Evolutionary conservation across 352 stramenopile species (phyloP).

Genomic region (Globisporangium sylvaticum): DNA sequence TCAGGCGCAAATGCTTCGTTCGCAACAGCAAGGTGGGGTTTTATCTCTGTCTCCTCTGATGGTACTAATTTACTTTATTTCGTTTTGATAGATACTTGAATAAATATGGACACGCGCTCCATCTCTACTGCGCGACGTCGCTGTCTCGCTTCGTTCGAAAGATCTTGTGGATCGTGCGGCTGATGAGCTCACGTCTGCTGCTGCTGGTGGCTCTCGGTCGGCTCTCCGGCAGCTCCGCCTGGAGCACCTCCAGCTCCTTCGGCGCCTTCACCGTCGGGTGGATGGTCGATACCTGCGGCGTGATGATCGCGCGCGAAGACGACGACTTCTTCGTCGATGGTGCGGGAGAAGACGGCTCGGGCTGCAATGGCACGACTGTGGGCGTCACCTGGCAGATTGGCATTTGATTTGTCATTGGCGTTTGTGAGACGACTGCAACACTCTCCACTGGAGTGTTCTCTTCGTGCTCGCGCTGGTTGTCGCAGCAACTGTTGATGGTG

Average conservation of each 20-base stretch:
- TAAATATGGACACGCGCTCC: constrained; percentile 10
- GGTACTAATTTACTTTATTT: constrained; percentile 22
- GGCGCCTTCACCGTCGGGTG: constrained; percentile 1
- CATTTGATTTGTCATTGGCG: not conserved
- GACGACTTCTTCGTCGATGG: not conserved
- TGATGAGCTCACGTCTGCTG: constrained; percentile 7
- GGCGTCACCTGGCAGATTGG: not conserved
- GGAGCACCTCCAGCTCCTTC: constrained; percentile 14
- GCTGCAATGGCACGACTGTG: not conserved
- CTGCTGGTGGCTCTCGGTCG: not conserved
- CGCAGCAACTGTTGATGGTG: not conserved
- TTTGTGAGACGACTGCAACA: not conserved
- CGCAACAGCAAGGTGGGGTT: not conserved
- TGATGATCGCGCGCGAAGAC: not conserved
- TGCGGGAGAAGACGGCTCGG: not conserved
- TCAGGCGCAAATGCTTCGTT: not conserved
- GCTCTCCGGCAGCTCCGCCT: constrained; percentile 4
- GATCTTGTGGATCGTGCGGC: constrained; percentile 5
- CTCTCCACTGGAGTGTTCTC: not conserved
- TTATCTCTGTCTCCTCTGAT: not conserved
- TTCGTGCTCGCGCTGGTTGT: not conserved
- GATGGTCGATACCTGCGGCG: constrained; percentile 8
- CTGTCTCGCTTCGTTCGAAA: constrained; percentile 9
- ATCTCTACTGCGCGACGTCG: not conserved
- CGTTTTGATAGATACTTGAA: constrained; percentile 7